phyloP scores from a whole-genome alignment of 176 grass and related monocot genomes.

The Paspalum notatum region DNA sequence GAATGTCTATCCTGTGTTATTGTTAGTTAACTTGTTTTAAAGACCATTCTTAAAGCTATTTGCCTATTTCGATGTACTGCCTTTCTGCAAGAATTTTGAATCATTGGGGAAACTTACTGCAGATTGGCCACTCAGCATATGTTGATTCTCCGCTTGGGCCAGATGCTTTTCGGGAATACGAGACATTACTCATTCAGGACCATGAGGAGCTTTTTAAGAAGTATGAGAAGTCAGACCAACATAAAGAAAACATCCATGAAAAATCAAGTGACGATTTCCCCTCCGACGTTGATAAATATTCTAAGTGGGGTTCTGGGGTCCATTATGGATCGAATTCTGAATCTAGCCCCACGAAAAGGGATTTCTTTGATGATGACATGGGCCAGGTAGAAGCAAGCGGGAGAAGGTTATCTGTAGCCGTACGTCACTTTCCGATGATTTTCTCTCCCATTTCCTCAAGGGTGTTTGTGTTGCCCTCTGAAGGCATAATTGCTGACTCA shows the following conservation, averaged over 20 bases:
- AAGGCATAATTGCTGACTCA: conserved; percentile 78
- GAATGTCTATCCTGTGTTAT: conserved; percentile 18
- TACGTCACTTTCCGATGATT: conserved; percentile 83
- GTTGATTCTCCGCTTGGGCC: conserved; percentile 89
- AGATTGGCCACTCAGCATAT: conserved; percentile 80
- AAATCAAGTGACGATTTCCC: conserved; percentile 41
- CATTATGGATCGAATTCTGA: conserved; percentile 53
- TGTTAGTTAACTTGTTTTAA: conserved; percentile 4
- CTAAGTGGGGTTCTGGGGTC: conserved; percentile 46
- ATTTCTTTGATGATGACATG: conserved; percentile 52
- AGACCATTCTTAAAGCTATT: conserved; percentile 12
- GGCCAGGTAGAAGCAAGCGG: conserved; percentile 36
- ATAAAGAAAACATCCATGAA: conserved; percentile 28
- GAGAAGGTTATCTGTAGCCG: conserved; percentile 66
- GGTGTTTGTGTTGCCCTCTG: conserved; percentile 82
- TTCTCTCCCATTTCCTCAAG: conserved; percentile 85
- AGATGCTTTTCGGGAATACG: conserved; percentile 95
- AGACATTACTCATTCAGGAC: conserved; percentile 87
- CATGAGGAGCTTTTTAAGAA: conserved; percentile 81
- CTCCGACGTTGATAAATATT: conserved; percentile 42
- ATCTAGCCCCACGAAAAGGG: conserved; percentile 39
- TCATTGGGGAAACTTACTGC: conserved; percentile 37
- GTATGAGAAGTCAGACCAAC: conserved; percentile 49
- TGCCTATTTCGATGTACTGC: conserved; percentile 16
- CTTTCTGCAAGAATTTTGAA: conserved; percentile 23